phyloP scores from a whole-genome alignment of 768 basidiomycete genomes.

The Tubosaeta sp. region DNA sequence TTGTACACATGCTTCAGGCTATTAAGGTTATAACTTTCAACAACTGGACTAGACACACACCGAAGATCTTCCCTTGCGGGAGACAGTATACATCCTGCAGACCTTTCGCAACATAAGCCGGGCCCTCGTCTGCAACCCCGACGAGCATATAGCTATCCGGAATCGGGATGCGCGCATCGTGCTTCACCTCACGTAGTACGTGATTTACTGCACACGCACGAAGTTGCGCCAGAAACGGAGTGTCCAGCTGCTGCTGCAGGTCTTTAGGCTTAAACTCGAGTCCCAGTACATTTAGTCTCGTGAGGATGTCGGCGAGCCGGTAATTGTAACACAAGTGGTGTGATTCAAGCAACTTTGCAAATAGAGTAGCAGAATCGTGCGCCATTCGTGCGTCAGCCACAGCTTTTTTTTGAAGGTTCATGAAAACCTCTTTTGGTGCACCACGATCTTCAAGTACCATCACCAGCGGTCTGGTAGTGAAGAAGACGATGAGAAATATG shows the following conservation, averaged over 20 bases:
- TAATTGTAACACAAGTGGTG: conserved; percentile 47
- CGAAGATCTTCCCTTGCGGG: conserved; percentile 59
- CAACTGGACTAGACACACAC: conserved; percentile 33
- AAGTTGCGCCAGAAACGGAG: conserved; percentile 53
- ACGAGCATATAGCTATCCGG: conserved; percentile 66
- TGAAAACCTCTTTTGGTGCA: conserved; percentile 53
- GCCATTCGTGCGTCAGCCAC: conserved; percentile 57
- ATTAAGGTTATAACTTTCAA: not conserved
- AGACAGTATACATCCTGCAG: conserved; percentile 51
- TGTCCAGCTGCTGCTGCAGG: conserved; percentile 39
- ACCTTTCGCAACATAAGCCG: conserved; percentile 51
- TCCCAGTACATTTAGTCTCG: conserved; percentile 42
- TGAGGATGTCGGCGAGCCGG: conserved; percentile 49
- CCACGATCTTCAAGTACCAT: conserved; percentile 79
- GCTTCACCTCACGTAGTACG: conserved; percentile 70
- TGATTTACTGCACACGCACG: conserved; percentile 61
- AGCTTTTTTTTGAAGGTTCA: conserved; percentile 56
- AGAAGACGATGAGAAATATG: not conserved
- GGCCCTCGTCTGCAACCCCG: conserved; percentile 81
- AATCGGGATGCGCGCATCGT: conserved; percentile 68
- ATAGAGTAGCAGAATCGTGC: conserved; percentile 49
- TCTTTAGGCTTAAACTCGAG: conserved; percentile 43
- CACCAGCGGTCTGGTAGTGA: conserved; percentile 55
- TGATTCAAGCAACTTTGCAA: conserved; percentile 43
- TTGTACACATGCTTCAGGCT: conserved; percentile 53